phyloP scores from a whole-genome alignment of 164 flowering plant genomes.

The Umbilicus rupestris region DNA sequence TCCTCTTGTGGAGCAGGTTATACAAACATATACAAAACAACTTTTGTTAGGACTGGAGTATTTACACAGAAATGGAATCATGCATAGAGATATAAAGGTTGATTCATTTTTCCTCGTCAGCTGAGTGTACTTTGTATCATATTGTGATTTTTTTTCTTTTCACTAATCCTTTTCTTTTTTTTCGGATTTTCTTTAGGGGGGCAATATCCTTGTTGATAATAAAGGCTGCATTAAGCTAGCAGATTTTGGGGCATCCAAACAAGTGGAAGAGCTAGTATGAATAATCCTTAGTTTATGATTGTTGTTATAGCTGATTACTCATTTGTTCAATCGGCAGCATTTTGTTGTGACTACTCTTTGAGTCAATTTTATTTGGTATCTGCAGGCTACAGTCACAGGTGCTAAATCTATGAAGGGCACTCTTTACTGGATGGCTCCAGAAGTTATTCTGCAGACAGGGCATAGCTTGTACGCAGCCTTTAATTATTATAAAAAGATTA shows the following conservation, averaged over 20 bases:
- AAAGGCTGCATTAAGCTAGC: conserved; percentile 97
- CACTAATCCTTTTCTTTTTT: not conserved
- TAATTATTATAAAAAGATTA: not conserved
- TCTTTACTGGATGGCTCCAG: conserved; percentile 99
- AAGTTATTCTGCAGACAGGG: conserved; percentile 94
- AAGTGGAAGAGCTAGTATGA: conserved; percentile 90
- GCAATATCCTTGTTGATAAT: conserved; percentile 92
- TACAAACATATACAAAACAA: conserved; percentile 84
- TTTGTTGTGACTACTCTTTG: conserved; percentile 7
- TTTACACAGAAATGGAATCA: conserved; percentile 78
- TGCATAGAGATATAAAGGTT: conserved; percentile 98
- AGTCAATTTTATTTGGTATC: conserved; percentile 7
- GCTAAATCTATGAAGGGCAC: conserved; percentile 99
- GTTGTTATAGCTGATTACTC: not conserved
- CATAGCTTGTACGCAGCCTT: conserved; percentile 78
- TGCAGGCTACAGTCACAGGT: conserved; percentile 82
- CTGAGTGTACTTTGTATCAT: not conserved
- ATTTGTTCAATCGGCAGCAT: not conserved
- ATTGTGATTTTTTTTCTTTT: conserved; percentile 5
- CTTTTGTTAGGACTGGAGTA: conserved; percentile 81
- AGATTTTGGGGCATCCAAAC: conserved; percentile 97
- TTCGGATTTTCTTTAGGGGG: conserved; percentile 46
- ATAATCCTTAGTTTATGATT: conserved; percentile 4
- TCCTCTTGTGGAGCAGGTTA: conserved; percentile 42
- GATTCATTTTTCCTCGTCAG: not conserved